phyloP scores from a whole-genome alignment of 2,329 filamentous ascomycete genomes.

The Conoideocrella luteorostrata region DNA sequence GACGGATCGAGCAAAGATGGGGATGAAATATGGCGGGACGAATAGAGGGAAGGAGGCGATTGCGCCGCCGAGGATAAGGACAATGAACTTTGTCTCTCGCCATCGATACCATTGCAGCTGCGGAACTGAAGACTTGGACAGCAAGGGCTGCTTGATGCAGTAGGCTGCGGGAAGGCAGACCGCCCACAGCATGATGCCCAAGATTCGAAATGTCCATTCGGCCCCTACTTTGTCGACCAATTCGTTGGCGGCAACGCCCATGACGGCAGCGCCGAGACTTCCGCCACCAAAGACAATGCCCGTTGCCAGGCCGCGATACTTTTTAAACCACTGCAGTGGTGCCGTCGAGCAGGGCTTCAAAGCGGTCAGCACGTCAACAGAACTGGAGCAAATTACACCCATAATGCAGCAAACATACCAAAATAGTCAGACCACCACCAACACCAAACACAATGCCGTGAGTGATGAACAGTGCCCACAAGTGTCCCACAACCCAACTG shows the following conservation, averaged over 20 bases:
- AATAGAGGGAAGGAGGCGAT: slow-evolving; percentile 21
- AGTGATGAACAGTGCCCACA: slow-evolving; percentile 18
- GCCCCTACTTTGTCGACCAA: slow-evolving; percentile 18
- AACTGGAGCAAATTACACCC: neutral
- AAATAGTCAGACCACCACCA: slow-evolving; percentile 18
- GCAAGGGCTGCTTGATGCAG: slow-evolving; percentile 14
- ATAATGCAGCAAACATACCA: slow-evolving; percentile 13
- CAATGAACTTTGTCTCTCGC: slow-evolving; percentile 16
- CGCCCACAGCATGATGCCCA: slow-evolving; percentile 20
- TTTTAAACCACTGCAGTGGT: slow-evolving; percentile 19
- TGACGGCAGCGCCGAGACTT: slow-evolving; percentile 20
- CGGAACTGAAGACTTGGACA: slow-evolving; percentile 9
- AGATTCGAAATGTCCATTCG: slow-evolving; percentile 20
- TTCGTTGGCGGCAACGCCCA: slow-evolving; percentile 17
- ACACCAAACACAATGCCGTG: slow-evolving; percentile 21
- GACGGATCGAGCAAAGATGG: slow-evolving; percentile 19
- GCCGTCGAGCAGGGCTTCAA: slow-evolving; percentile 20
- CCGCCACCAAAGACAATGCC: slow-evolving; percentile 22
- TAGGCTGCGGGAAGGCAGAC: slow-evolving; percentile 21
- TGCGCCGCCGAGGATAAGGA: slow-evolving; percentile 17
- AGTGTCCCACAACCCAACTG: slow-evolving; percentile 16
- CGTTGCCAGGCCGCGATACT: slow-evolving; percentile 20
- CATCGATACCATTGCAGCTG: slow-evolving; percentile 21
- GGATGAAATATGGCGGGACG: slow-evolving; percentile 23
- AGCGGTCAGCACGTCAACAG: neutral